Conservation (phyloP, 495 filamentous ascomycete species). For the Annulohypoxylon maeteangense region DNA sequence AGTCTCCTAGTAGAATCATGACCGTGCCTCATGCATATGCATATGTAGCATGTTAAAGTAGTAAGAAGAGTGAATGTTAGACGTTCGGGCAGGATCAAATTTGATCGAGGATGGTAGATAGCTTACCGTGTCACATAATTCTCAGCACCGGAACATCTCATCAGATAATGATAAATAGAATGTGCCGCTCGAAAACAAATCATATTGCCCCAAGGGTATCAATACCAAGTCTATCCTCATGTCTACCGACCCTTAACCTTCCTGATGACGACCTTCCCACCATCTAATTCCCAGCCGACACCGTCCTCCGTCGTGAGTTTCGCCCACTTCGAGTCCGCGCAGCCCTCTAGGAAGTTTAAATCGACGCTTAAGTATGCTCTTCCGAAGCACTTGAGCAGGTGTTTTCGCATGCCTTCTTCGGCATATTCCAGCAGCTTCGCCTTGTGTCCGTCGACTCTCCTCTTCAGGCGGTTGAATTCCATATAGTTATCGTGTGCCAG, state of each 20-base stretch:
- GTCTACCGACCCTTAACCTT: constrained; percentile 55
- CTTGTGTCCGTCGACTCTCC: constrained; percentile 78
- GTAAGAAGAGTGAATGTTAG: no score
- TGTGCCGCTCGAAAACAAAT: constrained; percentile 6
- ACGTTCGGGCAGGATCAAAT: no score
- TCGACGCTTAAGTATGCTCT: constrained; percentile 81
- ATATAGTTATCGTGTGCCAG: constrained; percentile 85
- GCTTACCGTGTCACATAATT: not conserved
- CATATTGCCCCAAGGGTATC: constrained; percentile 42
- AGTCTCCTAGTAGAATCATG: no score
- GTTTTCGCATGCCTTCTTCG: constrained; percentile 72
- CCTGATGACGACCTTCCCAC: constrained; percentile 75
- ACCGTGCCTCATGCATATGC: no score
- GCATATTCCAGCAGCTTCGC: constrained; percentile 82
- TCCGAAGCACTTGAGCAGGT: constrained; percentile 85
- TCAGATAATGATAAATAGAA: not conserved
- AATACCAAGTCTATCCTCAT: constrained; percentile 32
- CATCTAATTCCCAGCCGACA: constrained; percentile 83
- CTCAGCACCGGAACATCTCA: not conserved
- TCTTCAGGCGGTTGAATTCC: constrained; percentile 75
- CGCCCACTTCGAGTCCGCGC: constrained; percentile 72
- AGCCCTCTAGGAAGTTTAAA: constrained; percentile 69
- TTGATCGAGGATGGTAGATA: no score
- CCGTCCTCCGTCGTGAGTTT: constrained; percentile 70
- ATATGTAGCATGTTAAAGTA: no score